phyloP scores from a whole-genome alignment of 768 basidiomycete genomes.

The Pholiota molesta region DNA sequence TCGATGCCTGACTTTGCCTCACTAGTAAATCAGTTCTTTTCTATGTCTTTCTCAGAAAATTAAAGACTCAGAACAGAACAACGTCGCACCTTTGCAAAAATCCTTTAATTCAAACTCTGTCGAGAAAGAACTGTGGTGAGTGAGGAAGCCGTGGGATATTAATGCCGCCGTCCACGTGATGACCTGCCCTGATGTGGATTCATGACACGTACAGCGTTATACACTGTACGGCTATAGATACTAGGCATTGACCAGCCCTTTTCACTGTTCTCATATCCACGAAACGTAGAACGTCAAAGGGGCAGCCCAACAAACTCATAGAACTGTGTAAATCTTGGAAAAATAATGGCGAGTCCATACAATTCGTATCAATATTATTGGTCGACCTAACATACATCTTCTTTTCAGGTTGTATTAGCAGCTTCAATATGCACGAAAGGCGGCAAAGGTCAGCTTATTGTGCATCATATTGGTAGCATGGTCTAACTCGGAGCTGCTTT shows the following conservation, averaged over 20 bases:
- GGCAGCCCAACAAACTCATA: background rate
- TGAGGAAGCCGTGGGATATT: no score
- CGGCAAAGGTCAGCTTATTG: slow-evolving; percentile 76
- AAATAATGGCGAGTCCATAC: slow-evolving; percentile 3
- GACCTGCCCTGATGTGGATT: slow-evolving; percentile 24
- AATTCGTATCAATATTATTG: background rate
- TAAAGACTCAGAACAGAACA: no score
- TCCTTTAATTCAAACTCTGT: no score
- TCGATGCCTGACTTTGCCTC: no score
- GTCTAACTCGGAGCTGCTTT: background rate
- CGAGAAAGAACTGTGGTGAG: no score
- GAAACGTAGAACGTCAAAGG: background rate
- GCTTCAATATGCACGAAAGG: slow-evolving; percentile 95
- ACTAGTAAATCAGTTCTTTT: no score
- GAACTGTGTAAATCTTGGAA: background rate
- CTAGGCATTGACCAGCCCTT: background rate
- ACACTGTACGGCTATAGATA: background rate
- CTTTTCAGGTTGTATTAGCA: slow-evolving; percentile 80
- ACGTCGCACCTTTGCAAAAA: no score
- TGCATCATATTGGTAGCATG: background rate
- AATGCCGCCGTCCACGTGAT: slow-evolving; percentile 16
- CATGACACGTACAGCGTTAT: slow-evolving; percentile 25
- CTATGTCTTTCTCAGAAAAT: no score
- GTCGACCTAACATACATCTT: background rate
- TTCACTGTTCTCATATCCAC: background rate